A percentile compares a stretch with the other conserved stretches of the same genome.
These are phyloP conservation scores for Linderniella brevidens DNA, from an alignment of 257 asterid genomes.

Conservation along the genomic window DNA sequence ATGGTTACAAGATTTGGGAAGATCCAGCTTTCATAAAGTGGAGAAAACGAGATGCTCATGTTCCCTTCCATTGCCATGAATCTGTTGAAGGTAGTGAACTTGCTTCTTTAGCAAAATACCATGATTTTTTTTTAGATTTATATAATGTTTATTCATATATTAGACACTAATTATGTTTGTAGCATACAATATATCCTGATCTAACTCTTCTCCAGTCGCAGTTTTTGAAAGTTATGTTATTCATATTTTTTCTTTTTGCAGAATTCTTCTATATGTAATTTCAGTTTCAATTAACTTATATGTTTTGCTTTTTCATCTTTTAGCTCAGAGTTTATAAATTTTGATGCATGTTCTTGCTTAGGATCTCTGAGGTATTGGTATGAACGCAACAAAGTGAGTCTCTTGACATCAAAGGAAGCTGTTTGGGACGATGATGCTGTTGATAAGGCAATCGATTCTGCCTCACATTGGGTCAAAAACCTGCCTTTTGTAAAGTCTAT, in stretches of 20 bases:
- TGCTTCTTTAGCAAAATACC: background rate
- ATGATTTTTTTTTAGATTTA: background rate
- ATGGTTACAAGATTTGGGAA: constrained; percentile 68
- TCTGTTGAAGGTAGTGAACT: constrained; percentile 59
- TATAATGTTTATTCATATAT: background rate
- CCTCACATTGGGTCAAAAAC: constrained; percentile 69
- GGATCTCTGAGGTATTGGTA: constrained; percentile 86
- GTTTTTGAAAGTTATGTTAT: too few relatives aligned
- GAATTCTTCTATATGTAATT: too few relatives aligned
- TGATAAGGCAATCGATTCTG: constrained; percentile 64
- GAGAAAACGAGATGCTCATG: constrained; percentile 90
- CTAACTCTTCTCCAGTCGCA: too few relatives aligned
- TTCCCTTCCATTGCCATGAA: constrained; percentile 79
- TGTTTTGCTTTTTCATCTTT: background rate
- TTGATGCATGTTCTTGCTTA: constrained; percentile 10
- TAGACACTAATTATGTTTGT: too few relatives aligned
- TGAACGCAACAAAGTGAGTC: constrained; percentile 68
- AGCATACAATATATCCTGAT: too few relatives aligned
- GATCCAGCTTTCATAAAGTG: constrained; percentile 88
- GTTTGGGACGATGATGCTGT: constrained; percentile 89
- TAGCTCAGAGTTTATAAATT: background rate
- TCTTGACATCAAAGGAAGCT: constrained; percentile 44
- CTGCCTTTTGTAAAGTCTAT: constrained; percentile 75
- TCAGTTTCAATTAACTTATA: too few relatives aligned
- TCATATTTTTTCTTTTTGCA: too few relatives aligned